Conservation (phyloP, 148 eudicot species). For the Rhododendron ferrugineum region DNA sequence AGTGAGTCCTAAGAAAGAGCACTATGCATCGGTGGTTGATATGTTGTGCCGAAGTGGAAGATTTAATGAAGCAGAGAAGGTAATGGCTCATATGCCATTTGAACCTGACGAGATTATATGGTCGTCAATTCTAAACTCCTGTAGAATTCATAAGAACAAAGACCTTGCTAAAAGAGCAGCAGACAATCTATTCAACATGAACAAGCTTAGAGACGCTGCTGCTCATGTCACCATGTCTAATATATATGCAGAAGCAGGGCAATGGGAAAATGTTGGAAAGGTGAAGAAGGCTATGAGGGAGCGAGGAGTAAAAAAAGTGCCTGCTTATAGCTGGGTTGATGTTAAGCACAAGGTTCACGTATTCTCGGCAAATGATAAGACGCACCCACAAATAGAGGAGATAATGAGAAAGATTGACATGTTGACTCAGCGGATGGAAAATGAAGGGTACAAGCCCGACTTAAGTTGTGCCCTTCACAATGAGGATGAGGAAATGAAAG, state of each 20-base stretch:
- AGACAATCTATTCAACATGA: conserved; percentile 50
- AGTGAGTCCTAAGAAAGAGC: conserved; percentile 52
- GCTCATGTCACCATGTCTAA: conserved; percentile 71
- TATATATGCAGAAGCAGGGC: conserved; percentile 64
- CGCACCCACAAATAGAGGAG: conserved; percentile 50
- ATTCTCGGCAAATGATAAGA: conserved; percentile 61
- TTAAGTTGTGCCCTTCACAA: conserved; percentile 58
- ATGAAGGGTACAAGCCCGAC: conserved; percentile 65
- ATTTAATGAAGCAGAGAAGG: conserved; percentile 50
- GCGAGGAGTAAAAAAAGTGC: conserved; percentile 57
- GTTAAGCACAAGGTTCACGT: conserved; percentile 44
- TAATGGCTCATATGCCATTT: conserved; percentile 60
- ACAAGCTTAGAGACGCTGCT: conserved; percentile 48
- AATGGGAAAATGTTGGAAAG: conserved; percentile 63
- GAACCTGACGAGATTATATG: conserved; percentile 65
- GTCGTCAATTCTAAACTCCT: conserved; percentile 65
- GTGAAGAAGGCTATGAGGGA: conserved; percentile 65
- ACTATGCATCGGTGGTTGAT: conserved; percentile 63
- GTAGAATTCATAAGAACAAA: conserved; percentile 64
- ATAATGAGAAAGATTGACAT: conserved; percentile 48
- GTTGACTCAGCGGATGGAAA: conserved; percentile 47
- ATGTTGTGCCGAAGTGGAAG: conserved; percentile 58
- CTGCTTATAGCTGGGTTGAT: conserved; percentile 81
- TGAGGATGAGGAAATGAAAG: conserved; percentile 54
- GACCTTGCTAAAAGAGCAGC: conserved; percentile 61